Evolutionary conservation across 768 basidiomycete genomes (phyloP), one percentile per base, ranked within the genome.

Genomic region (Mycena pura): DNA sequence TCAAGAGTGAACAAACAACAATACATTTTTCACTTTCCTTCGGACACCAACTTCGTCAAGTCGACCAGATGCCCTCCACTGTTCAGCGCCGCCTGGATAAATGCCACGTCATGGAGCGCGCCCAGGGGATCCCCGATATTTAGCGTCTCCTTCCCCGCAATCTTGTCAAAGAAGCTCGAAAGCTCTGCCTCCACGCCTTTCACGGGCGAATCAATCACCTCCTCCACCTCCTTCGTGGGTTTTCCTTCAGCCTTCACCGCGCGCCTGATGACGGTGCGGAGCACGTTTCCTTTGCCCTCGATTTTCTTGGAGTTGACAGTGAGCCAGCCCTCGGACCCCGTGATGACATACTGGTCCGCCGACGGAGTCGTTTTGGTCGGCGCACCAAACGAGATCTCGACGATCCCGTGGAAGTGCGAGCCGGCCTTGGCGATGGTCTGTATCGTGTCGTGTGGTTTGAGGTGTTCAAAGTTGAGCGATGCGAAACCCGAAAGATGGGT

Each of bases 401-500:
- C 77, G 38, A 82, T 81, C 8, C 90, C 91, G 57, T 87, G 85
- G 50, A 80, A 77, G 38, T 77, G 51, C 38, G 80, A 74, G 21
- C 82, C 85, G 29, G 84, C 82, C 60, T 80, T 78, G 58, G 83
- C 74, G 61, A 86, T 70, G 21, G 84, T 78, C 64, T 86, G 80
- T 67, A 96, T 83, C 9, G 92, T 94, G 77, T 96, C 94, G 66
- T 88, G 85, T 0, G 93, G 94, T 3, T 83, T 79, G 34, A 95
- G 85, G 72, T 87, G 86, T 14, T 86, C 81, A 64, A 87, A 84
- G 74, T 88, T 89, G 32, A 93, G 80, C 5, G 88, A 85, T 10
- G 90, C 82, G 68, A 86, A 84, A 2, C 84, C 86, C 22, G 88
- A 83, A 21, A 96, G 75, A 47, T 82, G 77, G 7, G 79, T 82